Evolutionary conservation across 2,329 filamentous ascomycete species (phyloP), one percentile per base, ranked within the genome.

Genomic region (Claviceps pazoutovae): DNA sequence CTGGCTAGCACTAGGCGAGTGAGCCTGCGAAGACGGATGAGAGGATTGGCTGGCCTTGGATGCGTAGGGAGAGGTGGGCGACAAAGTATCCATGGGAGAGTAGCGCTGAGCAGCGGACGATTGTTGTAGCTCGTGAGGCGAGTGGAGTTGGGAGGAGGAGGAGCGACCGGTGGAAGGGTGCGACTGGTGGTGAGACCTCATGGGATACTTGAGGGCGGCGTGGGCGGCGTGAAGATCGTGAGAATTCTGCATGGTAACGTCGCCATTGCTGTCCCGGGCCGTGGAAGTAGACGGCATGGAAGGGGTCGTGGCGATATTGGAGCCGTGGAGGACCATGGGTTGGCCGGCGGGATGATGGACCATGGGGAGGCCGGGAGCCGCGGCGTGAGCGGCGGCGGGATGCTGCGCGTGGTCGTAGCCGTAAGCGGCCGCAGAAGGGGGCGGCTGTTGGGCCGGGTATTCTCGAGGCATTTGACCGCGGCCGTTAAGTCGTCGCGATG

Each of bases 1-100:
- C 54, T 78, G 75, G 58, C 86, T 34, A 11, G 30, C 79, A 44
- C 83, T 86, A 42, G 91, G 91, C 56, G 90, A 96, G 64, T 90
- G 86, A 55, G 87, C 81, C 58, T 78, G 74, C 59, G 71, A 64
- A 59, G 76, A 67, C 58, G 76, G 68, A 64, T 71, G 67, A 59
- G 72, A 60, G 66, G 74, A 73, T 72, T 84, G 71, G 64, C 68
- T 75, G 74, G 79, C 65, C 73, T 86, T 70, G 71, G 76, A 64
- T 46, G 80, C 78, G 70, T 94, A 94, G 37, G 88, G 83, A 52
- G 86, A 84, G 37, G 84, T 81, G 42, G 89, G 87, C 55, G 89
- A 88, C 55, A 94, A 73, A 16, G 82, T 79, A 66, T 95, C 91
- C 90, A 96, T 96, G 57, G 91, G 93, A 46, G 91, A 97, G 70